Evolutionary conservation across 108 stramenopile species (phyloP), one percentile per base, ranked within the genome.

Genomic region (Schizochytrium sp.): DNA sequence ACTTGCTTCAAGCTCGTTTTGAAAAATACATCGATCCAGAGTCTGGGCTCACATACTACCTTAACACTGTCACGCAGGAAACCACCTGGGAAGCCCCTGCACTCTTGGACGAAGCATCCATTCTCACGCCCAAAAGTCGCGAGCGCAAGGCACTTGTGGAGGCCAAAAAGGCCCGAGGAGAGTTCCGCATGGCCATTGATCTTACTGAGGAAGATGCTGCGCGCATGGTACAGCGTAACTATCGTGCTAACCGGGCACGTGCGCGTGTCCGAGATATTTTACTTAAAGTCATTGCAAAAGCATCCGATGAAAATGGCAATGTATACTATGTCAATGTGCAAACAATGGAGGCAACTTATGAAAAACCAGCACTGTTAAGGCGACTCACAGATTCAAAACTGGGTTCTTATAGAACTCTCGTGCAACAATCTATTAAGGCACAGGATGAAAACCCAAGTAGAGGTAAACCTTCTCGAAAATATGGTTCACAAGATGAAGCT

Each of bases 201-300:
- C 19, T 83, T n/a, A 55, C 76, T 13, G 76, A 83, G 15, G 28
- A 83, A 10, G 76, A 83, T 47, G 76, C 76, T 10, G 76, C 76
- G 5, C 8, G 8, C 76, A 0, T 83, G 76, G 76, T 83, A 5
- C 76, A 83, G 76, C 76, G 76, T 53, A 10, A 38, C 47, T 83
- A 55, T 40, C 76, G 76, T 5, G 47, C 76, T 38, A 83, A 55
- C 47, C 47, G 76, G 0, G 76, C 76, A n/a, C 1, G 76, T 0
- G 53, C 49, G 28, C 49, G 28, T 13, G 53, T 83, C 12, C 76
- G 76, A 28, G 28, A 49, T 38, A 47, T 83, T 13, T 53, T 83
- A n/a, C 5, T 47, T 5, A 53, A 0, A 0, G 3, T 55, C 10
- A 42, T 83, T 0, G 53, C 40, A 7, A 17, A 40, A 56, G 76